Evolutionary conservation across 805 yeast genomes (phyloP).

Genomic region (Henningerozyma blattae): DNA sequence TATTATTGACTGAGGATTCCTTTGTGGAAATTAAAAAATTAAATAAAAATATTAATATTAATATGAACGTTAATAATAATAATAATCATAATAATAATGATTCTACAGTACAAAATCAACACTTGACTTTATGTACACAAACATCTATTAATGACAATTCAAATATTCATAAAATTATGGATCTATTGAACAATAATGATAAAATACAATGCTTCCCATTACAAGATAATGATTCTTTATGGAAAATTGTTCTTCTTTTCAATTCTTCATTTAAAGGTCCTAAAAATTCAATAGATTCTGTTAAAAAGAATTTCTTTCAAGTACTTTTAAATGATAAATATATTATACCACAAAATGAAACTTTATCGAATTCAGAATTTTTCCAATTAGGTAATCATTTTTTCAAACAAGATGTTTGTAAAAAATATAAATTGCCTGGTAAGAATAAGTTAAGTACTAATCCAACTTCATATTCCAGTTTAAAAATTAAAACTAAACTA

Average conservation of each 20-base stretch:
- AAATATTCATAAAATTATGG: no score
- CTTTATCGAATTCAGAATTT: constrained; percentile 12
- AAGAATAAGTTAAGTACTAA: not conserved
- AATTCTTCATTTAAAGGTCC: no score
- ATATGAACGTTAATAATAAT: not conserved
- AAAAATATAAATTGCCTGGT: constrained; percentile 1
- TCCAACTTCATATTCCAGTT: not conserved
- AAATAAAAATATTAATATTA: no score
- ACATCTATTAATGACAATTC: no score
- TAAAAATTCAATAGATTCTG: no score
- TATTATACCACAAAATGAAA: constrained; percentile 4
- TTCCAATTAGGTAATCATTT: constrained; percentile 9
- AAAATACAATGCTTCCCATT: constrained; percentile 16
- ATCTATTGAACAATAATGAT: constrained; percentile 11
- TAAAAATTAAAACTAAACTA: not conserved
- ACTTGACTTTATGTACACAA: no score
- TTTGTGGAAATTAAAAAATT: no score
- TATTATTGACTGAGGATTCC: no score
- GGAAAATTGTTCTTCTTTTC: constrained; percentile 15
- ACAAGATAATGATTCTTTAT: constrained; percentile 8
- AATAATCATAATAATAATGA: not conserved
- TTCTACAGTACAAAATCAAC: not conserved
- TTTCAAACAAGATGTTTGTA: constrained; percentile 5
- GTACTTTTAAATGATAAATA: constrained; percentile 10
- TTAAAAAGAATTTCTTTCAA: constrained; percentile 8